Percentiles rank a stretch among this genome's conserved stretches.
Evolutionary conservation across 208 protist species (phyloP).

Genomic region (Leishmania guyanensis): DNA sequence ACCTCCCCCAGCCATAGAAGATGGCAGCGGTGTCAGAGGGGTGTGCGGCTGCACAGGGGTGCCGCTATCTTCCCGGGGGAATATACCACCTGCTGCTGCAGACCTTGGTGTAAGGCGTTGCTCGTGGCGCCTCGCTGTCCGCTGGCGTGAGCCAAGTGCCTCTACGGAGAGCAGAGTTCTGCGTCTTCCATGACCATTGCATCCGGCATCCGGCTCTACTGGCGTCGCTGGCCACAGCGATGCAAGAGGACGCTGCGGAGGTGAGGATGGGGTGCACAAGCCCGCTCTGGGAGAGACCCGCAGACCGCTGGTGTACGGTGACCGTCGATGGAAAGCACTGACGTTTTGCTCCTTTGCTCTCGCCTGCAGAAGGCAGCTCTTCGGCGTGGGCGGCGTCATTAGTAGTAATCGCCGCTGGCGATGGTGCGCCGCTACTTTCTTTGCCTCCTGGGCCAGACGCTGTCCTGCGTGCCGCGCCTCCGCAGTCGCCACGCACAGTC

Average conservation of each 20-base stretch:
- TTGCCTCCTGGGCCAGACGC: constrained; percentile 16
- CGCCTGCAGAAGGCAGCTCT: not conserved
- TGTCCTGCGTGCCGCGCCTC: constrained; percentile 21
- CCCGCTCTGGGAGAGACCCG: not conserved
- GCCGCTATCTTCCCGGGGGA: not conserved
- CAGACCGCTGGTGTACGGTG: not conserved
- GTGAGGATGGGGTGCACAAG: not conserved
- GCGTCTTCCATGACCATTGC: not conserved
- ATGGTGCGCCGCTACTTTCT: constrained; percentile 5
- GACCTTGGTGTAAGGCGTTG: not conserved
- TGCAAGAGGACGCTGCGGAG: constrained; percentile 1
- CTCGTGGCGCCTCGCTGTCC: not conserved
- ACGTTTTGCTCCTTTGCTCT: not conserved
- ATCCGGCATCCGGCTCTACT: not conserved
- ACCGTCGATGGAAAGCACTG: not conserved
- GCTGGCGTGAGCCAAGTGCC: not conserved
- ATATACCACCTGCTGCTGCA: not conserved
- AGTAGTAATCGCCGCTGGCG: not conserved
- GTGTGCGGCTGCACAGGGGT: constrained; percentile 1
- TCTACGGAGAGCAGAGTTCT: not conserved
- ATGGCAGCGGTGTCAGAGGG: not conserved
- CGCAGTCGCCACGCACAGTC: constrained; percentile 19
- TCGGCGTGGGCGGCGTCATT: not conserved
- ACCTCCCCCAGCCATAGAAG: not conserved
- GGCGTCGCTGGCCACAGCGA: not conserved